Conservation (phyloP, 768 basidiomycete species). For the Crassisporium funariophilum region DNA sequence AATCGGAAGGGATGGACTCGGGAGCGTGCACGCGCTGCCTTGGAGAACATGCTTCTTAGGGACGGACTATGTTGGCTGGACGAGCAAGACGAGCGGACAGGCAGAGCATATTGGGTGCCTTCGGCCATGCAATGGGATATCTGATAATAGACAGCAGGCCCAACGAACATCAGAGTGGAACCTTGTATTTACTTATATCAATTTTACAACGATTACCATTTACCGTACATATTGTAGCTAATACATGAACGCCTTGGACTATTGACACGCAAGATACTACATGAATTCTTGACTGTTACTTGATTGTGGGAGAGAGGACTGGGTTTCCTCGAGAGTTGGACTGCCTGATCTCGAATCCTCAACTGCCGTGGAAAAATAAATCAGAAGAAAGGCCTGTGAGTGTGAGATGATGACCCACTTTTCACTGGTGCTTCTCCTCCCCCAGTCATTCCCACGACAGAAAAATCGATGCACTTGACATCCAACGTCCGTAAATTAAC, state of each 20-base stretch:
- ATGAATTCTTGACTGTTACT: constrained; percentile 1
- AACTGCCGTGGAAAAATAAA: constrained; percentile 11
- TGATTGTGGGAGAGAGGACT: constrained; percentile 26
- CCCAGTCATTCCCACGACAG: constrained; percentile 47
- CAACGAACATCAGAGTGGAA: too few relatives aligned
- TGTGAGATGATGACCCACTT: constrained; percentile 14
- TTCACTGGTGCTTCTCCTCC: constrained; percentile 23
- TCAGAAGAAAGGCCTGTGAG: background rate
- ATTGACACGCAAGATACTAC: background rate
- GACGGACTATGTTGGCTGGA: constrained; percentile 97
- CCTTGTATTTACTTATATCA: too few relatives aligned
- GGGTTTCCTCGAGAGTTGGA: constrained; percentile 27
- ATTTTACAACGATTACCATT: too few relatives aligned
- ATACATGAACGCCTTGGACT: background rate
- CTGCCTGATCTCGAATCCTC: constrained; percentile 16
- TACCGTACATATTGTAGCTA: too few relatives aligned
- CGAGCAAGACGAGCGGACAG: constrained; percentile 71
- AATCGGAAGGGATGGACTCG: constrained; percentile 71
- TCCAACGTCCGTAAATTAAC: constrained; percentile 79
- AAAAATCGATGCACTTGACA: constrained; percentile 63
- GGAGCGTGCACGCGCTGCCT: constrained; percentile 72
- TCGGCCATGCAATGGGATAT: constrained; percentile 87
- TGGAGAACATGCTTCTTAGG: constrained; percentile 88
- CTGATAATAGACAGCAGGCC: constrained; percentile 35
- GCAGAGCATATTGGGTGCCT: constrained; percentile 83